Base-by-base conservation (phyloP, 2,329 filamentous ascomycete genomes). In the Penicillium sp. region DNA sequence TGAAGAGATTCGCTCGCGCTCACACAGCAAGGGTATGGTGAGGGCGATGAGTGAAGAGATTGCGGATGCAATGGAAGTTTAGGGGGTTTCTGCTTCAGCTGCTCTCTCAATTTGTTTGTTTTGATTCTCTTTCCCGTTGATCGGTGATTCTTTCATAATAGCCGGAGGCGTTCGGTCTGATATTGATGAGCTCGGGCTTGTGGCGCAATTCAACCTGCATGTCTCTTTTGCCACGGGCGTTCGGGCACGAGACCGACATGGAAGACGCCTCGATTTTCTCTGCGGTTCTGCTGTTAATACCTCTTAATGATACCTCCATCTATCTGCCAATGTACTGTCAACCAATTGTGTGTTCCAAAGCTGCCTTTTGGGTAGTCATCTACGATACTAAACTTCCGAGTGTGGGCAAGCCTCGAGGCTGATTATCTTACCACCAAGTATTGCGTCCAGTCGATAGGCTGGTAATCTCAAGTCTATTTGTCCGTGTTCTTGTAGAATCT, bases 21-120 rank as follows among this genome's bases (percentile, higher is more conserved):
- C 66, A 13, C 65, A 62, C 26, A 74, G 71, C 42, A 78, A 76
- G 57, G 76, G 76, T 38, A 73, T 69, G 21, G 74, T 80, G 12
- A 72, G 79, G 33, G 77, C 76, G 3, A 75, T 81, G 74, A 81
- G 79, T 57, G 78, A 82, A 63, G 77, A 81, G 50, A 73, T 81
- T 49, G 73, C 76, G 44, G 79, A 81, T 44, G 71, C 71, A 10
- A 80, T 82, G 76, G 79, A 82, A 56, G 71, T 81, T 45, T 81
- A 65, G 70, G 18, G n/a, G 10, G 26, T 29, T 53, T 41, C 36
- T 33, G 10, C 21, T 50, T 39, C 33, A 42, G 28, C 53, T 56
- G 23, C 51, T 50, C 51, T 56, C 29, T 57, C 56, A 49, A 29
- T 47, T 33, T 51, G 18, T 54, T 53, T 47, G 42, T 61, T 21